phyloP scores from a whole-genome alignment of 805 yeast genomes.

The Yamadazyma phyllophila region DNA sequence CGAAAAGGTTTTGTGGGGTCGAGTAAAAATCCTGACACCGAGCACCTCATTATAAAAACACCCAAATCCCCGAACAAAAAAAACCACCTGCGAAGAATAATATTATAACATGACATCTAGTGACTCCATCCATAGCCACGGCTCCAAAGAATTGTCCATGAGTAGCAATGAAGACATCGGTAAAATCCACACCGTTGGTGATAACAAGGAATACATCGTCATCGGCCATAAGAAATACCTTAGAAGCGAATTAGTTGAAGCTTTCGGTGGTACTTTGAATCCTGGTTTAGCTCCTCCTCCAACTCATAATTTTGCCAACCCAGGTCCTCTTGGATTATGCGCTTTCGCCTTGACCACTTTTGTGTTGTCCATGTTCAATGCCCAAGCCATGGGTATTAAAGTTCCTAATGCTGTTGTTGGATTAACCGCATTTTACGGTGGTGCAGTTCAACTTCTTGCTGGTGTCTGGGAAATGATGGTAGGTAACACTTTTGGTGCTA shows the following conservation, averaged over 20 bases:
- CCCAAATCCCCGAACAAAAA: neutral
- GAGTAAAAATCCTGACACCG: neutral
- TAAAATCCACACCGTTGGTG: constrained; percentile 34
- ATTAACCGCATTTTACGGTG: constrained; percentile 63
- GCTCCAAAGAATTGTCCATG: constrained; percentile 14
- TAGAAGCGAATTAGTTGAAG: constrained; percentile 39
- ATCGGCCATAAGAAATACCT: constrained; percentile 35
- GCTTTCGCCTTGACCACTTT: constrained; percentile 67
- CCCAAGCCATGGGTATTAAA: constrained; percentile 53
- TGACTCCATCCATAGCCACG: constrained; percentile 17
- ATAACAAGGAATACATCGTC: constrained; percentile 31
- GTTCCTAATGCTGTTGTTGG: constrained; percentile 58
- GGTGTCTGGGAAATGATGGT: constrained; percentile 67
- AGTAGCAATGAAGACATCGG: constrained; percentile 11
- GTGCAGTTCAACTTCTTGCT: constrained; percentile 57
- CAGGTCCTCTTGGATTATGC: constrained; percentile 64
- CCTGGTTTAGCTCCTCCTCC: constrained; percentile 43
- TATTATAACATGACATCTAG: constrained; percentile 5
- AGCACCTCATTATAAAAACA: constrained; percentile 3
- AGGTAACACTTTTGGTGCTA: constrained; percentile 68
- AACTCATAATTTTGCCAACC: constrained; percentile 60
- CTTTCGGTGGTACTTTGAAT: constrained; percentile 39
- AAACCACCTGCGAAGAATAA: neutral
- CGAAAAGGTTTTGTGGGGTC: constrained; percentile 8
- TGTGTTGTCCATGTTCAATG: constrained; percentile 55